These are phyloP conservation scores for Veloboletus limbatus DNA, from an alignment of 1,284 basidiomycete genomes.

Conservation along the genomic window DNA sequence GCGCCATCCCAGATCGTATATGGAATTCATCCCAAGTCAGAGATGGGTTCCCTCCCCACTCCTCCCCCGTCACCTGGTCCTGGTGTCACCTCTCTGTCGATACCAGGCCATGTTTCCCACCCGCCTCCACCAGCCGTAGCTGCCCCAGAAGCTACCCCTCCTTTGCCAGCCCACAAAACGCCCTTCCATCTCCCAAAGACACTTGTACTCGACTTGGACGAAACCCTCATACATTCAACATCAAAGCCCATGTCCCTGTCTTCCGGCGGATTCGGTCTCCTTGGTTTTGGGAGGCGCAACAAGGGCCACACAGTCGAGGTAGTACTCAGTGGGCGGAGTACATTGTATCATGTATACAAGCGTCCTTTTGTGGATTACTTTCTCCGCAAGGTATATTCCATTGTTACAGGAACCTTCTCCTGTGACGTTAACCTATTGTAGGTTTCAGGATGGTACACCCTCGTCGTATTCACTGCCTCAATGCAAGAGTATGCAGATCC, in stretches of 20 bases:
- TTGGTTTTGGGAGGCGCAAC: constrained; percentile 62
- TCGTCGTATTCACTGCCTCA: constrained; percentile 98
- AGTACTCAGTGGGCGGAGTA: constrained; percentile 83
- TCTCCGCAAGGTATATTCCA: constrained; percentile 71
- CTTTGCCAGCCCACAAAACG: constrained; percentile 50
- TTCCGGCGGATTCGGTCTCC: constrained; percentile 53
- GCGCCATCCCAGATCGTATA: constrained; percentile 3
- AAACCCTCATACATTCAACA: constrained; percentile 97
- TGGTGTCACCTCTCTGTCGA: constrained; percentile 13
- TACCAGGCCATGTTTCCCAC: constrained; percentile 16
- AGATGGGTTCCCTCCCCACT: constrained; percentile 21
- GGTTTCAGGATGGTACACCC: constrained; percentile 98
- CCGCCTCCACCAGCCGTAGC: constrained; percentile 29
- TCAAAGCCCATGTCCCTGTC: constrained; percentile 66
- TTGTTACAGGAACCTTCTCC: background rate
- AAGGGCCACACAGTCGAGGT: constrained; percentile 95
- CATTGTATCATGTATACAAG: constrained; percentile 98
- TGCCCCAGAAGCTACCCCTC: constrained; percentile 49
- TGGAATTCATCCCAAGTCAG: constrained; percentile 9
- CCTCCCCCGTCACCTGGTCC: constrained; percentile 24
- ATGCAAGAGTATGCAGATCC: constrained; percentile 99
- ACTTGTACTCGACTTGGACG: constrained; percentile 93
- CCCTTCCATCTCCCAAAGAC: constrained; percentile 86
- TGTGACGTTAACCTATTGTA: constrained; percentile 34
- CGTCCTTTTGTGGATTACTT: constrained; percentile 97